These are phyloP conservation scores for Carex arenaria DNA, from an alignment of 202 grass and related monocot species.

Conservation along the genomic window DNA sequence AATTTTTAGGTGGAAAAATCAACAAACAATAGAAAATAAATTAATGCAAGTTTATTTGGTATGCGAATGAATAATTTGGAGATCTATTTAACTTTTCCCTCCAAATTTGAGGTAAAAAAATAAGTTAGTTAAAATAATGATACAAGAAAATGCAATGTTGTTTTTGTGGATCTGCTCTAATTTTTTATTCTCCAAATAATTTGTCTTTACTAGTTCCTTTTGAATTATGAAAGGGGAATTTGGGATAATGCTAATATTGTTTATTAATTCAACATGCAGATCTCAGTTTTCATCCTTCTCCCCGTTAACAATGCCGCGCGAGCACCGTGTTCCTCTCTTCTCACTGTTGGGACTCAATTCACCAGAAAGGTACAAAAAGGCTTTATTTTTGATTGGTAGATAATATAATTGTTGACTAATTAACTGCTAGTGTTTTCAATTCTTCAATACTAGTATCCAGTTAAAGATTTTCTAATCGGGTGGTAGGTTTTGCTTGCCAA, in stretches of 20 bases:
- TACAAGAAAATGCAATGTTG: background rate
- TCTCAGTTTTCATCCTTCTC: constrained; percentile 5
- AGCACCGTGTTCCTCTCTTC: background rate
- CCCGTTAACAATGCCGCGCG: background rate
- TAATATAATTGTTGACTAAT: background rate
- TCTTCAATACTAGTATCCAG: background rate
- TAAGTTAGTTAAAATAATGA: background rate
- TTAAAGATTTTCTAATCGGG: background rate
- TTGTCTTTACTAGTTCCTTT: background rate
- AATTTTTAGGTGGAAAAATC: background rate
- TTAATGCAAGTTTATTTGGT: background rate
- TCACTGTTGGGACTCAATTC: constrained; percentile 3
- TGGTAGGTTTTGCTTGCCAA: background rate
- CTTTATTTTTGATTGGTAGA: background rate
- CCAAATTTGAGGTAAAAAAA: background rate
- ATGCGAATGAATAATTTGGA: background rate
- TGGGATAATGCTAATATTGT: background rate
- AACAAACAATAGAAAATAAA: background rate
- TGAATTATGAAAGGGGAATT: background rate
- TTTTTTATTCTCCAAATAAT: background rate
- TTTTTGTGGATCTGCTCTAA: background rate
- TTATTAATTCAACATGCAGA: constrained; percentile 11
- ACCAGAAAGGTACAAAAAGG: background rate
- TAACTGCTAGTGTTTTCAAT: background rate
- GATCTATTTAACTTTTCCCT: background rate